Base-by-base conservation (phyloP, 768 basidiomycete genomes). In the Pleurotus platypus region DNA sequence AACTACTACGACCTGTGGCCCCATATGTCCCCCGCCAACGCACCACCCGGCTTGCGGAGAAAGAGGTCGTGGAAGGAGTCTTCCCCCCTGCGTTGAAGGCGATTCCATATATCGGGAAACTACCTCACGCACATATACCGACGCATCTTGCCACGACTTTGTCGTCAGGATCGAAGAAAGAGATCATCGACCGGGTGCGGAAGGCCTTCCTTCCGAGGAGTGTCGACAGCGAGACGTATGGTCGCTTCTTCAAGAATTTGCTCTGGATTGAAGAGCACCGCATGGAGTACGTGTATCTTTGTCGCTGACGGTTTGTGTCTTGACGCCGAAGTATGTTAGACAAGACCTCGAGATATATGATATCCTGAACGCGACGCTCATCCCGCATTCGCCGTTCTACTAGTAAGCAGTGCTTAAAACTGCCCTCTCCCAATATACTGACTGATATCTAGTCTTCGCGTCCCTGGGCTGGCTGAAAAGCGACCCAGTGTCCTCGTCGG, bases 401-500 rank as follows among this genome's bases (percentile, higher is more conserved):
- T 71, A 71, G 79, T 79, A 49, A n/a, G n/a, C 61, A 18, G 4
- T 15, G 9, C 8, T 55, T 3, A 43, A 51, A 30, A 43, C 57
- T 61, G n/a, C 7, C 30, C 45, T 11, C 6, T 5, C 11, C 9
- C 8, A 24, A 22, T 4, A 38, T 13, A 42, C 38, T 57, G 57
- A 48, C 30, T 18, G 5, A 13, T 51, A 39, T 18, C 13, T 50
- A 80, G 78, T 54, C 66, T 80, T 20, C 58, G 64, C 27, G 76
- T 80, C 20, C 76, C 80, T 12, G 83, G 82, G 1, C 66, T 86
- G 5, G 80, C 82, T 1, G 83, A 85, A 61, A 84, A 83, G 56
- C 72, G 83, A 1, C 80, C 83, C 0, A 80, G 80, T 57, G 77
- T 85, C 13, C 73, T 85, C 4, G 73, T 83, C 35, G 85, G 85